These are phyloP conservation scores for Podila epicladia DNA, from an alignment of 192 early-diverging fungal species.

Conservation along the genomic window DNA sequence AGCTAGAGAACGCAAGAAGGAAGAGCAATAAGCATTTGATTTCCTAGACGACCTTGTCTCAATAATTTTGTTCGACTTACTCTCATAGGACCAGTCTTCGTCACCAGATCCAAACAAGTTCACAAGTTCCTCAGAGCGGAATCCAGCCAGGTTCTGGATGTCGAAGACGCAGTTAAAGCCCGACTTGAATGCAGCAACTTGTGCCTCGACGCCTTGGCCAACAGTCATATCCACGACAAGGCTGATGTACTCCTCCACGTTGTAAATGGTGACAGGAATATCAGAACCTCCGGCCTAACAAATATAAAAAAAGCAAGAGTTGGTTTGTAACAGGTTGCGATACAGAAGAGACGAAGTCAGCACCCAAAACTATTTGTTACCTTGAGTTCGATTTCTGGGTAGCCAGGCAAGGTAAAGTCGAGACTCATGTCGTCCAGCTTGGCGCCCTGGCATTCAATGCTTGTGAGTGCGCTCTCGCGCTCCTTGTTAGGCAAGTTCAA, in stretches of 20 bases:
- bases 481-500: conserved; percentile 57
- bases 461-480: conserved; percentile 50
- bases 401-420: conserved; percentile 90
- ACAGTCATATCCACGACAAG: conserved; percentile 71
- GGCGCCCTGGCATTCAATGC: conserved; percentile 62
- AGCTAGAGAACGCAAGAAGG: conserved; percentile 47
- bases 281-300: conserved; percentile 62
- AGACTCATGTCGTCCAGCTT: conserved; percentile 76
- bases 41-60: neutral
- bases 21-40: neutral
- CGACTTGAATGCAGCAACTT: conserved; percentile 79
- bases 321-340: neutral
- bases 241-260: conserved; percentile 82
- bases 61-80: conserved; percentile 44
- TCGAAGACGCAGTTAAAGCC: conserved; percentile 90
- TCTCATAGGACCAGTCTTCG: conserved; percentile 82
- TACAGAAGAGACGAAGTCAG: neutral
- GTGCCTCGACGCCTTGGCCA: conserved; percentile 70
- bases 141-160: conserved; percentile 71
- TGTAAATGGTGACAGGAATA: conserved; percentile 80
- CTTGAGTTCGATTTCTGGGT: conserved; percentile 74
- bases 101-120: conserved; percentile 70
- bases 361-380: conserved; percentile 8
- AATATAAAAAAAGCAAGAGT: too few relatives aligned
- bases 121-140: conserved; percentile 78